Evolutionary conservation across 2,329 filamentous ascomycete species (phyloP).

Genomic region (Rhynchosporium graminicola): DNA sequence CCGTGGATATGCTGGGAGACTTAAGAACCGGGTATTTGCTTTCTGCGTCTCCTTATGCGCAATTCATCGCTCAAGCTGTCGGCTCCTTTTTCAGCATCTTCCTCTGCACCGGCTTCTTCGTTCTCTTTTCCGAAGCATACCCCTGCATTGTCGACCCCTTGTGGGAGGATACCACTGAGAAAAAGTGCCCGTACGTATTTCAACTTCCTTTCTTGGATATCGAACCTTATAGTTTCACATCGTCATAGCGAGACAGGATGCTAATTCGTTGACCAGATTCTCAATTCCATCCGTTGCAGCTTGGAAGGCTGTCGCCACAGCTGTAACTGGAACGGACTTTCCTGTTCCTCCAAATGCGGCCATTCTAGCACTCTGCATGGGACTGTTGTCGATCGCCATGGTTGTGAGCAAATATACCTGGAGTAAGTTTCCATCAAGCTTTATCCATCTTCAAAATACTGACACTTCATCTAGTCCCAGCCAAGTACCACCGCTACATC

Average conservation of each 20-base stretch:
- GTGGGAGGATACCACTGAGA: not conserved
- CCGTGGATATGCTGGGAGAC: slow-evolving; percentile 6
- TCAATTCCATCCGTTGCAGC: not conserved
- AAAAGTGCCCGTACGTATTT: not conserved
- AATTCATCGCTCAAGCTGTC: slow-evolving; percentile 8
- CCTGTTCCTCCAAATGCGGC: not conserved
- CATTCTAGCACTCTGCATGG: not conserved
- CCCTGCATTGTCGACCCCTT: slow-evolving; percentile 3
- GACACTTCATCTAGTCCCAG: not conserved
- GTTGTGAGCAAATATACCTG: slow-evolving; percentile 1
- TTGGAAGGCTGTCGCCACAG: not conserved
- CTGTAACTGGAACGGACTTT: not conserved
- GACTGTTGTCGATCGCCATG: slow-evolving; percentile 2
- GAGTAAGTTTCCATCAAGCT: not conserved
- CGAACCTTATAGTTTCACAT: too few relatives aligned
- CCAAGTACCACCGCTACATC: slow-evolving; percentile 9
- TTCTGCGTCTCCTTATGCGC: slow-evolving; percentile 2
- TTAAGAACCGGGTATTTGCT: slow-evolving; percentile 7
- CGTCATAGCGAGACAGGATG: not conserved
- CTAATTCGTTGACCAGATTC: not conserved
- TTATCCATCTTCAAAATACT: not conserved
- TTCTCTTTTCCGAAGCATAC: slow-evolving; percentile 7
- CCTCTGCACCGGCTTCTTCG: slow-evolving; percentile 7
- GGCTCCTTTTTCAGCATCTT: slow-evolving; percentile 13
- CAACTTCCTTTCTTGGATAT: not conserved